Base-by-base conservation (phyloP, 2,329 filamentous ascomycete genomes). In the Trichophyton schoenleinii region DNA sequence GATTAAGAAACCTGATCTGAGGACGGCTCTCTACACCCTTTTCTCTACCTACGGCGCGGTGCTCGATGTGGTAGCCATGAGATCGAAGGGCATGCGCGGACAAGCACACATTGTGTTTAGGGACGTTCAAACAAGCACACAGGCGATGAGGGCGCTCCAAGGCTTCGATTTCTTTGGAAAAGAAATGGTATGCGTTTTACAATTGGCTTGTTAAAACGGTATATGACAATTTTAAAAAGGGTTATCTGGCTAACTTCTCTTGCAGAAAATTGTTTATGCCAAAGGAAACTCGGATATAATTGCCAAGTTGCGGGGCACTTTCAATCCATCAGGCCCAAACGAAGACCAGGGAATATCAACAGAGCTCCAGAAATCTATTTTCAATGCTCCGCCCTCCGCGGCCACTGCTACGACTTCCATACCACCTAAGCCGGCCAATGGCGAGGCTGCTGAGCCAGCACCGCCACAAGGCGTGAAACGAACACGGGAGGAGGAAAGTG, bases 11-110 rank as follows among this genome's bases (percentile, higher is more conserved):
- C 80, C 83, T 64, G 91, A 97, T 72, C 77, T 99, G 48, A 86
- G 91, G 69, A 87, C 89, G 53, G 87, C 87, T 3, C 81, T 99
- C 34, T 99, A 99, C 77, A 88, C 91, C 74, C 82, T 97, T 11
- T 97, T 97, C 74, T 90, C 91, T 9, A 95, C 91, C 13, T 95
- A 96, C 72, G 94, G 94, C 46, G 85, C 90, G 0, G 88, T 99
- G 15, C 83, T 99, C 62, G 94, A 99, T 72, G 84, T 99, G 20
- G 88, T 96, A 57, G 89, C 89, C 34, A 80, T 96, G 68, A 95
- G 91, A 77, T 95, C 89, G 0, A 81, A 81, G 73, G 90, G 90
- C 77, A 96, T 97, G 91, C 87, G 94, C 58, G 94, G 94, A 2
- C 94, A 99, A 75, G 94, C 94, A 64, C 94, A 97, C 70, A 79